Evolutionary conservation across 371 early-diverging fungal genomes (phyloP), one percentile per base, ranked within the genome.

Genomic region (Sporodiniella umbellata): DNA sequence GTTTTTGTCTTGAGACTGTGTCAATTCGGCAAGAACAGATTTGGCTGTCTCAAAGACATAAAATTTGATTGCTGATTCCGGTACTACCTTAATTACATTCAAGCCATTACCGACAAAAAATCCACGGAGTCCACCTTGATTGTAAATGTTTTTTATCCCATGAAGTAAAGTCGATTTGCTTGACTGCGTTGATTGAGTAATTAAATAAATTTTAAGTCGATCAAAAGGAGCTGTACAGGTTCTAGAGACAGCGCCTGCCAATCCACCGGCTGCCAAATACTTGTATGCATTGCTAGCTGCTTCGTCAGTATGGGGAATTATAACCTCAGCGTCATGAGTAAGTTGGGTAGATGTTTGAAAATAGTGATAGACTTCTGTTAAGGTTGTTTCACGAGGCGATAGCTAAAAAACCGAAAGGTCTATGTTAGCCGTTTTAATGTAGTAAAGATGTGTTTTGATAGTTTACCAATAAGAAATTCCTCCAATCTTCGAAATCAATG

Each of bases 81-180:
- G 92, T 3, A 84, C 78, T 50, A 92, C 88, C 62, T 92, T 92
- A 57, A 88, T 62, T 42, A 88, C 79, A 54, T 90, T 90, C 14
- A 92, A 56, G 25, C 89, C 89, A 60, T 92, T 92, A 47, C 92
- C 92, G 14, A 85, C 80, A 63, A 84, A 92, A 54, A 90, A 90
- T 2, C 81, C 83, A 25, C 69, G 66, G 21, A 87, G 39, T 17
- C 92, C 90, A 12, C 74, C 71, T 57, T 83, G 73, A 0, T 55
- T 56, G 62, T 89, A 89, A 25, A 92, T 79, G 8, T 54, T 64
- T 4, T 54, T 56, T 19, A 85, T 51, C 14, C 56, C 62, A 8
- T 44, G 28, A 0, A 59, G 10, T 15, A 59, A 43, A 1, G 79
- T 75, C 39, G 48, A 43, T 50, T 42, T 21, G 3, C 18, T 23